Evolutionary conservation across 176 grass and related monocot genomes (phyloP).

Genomic region (Alopecurus myosuroides): DNA sequence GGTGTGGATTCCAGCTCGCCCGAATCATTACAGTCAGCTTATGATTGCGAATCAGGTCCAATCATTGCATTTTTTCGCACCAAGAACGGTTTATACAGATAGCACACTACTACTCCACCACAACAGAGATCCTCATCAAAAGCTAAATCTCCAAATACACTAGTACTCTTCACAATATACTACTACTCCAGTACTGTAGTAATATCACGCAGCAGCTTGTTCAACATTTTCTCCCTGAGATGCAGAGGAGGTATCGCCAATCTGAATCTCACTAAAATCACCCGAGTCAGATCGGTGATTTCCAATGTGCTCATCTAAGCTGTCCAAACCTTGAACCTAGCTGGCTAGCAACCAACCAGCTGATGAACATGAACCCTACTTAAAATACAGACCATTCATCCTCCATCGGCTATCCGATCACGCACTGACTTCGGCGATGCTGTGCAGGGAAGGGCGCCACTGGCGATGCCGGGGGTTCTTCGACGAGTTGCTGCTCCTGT

Average conservation of each 20-base stretch:
- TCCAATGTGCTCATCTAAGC: neutral
- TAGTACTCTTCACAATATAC: neutral
- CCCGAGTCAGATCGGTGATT: constrained; percentile 9
- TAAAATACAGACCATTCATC: neutral
- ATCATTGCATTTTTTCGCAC: too few species aligned
- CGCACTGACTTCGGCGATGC: constrained; percentile 65
- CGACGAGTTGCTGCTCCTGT: constrained; percentile 15
- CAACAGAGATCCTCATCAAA: neutral
- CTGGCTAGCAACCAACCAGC: too few species aligned
- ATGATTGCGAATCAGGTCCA: constrained; percentile 28
- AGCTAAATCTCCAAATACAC: constrained; percentile 10
- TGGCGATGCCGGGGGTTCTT: constrained; percentile 40
- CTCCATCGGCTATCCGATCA: neutral
- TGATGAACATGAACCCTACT: too few species aligned
- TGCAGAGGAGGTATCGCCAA: neutral
- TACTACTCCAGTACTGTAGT: too few species aligned
- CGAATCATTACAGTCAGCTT: too few species aligned
- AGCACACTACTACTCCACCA: too few species aligned
- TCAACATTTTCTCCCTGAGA: neutral
- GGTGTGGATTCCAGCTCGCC: too few species aligned
- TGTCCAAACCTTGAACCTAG: too few species aligned
- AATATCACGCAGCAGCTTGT: neutral
- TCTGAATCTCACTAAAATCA: constrained; percentile 17
- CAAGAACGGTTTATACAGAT: too few species aligned
- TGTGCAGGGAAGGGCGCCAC: constrained; percentile 79